Percentiles rank a stretch among this genome's conserved stretches.
Conservation (phyloP, 306 rosid genomes). For the Vigna radiata region DNA sequence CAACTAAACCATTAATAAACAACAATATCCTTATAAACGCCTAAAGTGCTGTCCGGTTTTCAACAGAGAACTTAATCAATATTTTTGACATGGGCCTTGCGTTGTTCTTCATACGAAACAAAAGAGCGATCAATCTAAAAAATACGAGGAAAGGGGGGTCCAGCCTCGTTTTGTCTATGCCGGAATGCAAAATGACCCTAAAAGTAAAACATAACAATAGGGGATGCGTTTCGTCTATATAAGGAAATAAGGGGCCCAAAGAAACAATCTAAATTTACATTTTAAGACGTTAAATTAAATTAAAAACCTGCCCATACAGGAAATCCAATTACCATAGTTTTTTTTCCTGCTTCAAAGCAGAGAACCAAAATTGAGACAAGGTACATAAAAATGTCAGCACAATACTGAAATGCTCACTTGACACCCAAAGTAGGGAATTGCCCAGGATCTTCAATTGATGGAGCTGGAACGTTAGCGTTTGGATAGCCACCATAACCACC, state of each 20-base stretch:
- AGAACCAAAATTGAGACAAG: conserved; percentile 50
- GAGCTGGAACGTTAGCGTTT: conserved; percentile 51
- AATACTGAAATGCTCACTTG: conserved; percentile 59
- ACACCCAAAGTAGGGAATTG: conserved; percentile 77
- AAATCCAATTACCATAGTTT: conserved; percentile 59
- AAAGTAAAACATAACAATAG: conserved; percentile 1
- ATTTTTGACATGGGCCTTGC: background rate
- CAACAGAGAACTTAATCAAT: background rate
- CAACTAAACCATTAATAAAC: background rate
- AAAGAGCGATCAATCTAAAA: background rate
- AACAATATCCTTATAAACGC: background rate
- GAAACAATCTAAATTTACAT: conserved; percentile 55
- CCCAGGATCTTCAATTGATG: conserved; percentile 69
- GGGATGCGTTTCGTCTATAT: background rate
- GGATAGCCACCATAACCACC: conserved; percentile 64
- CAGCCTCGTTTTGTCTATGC: conserved; percentile 20
- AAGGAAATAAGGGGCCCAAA: conserved; percentile 37
- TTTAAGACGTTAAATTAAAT: conserved; percentile 31
- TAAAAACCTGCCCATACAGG: conserved; percentile 41
- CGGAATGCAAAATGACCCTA: conserved; percentile 30
- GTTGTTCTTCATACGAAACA: background rate
- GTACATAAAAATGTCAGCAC: conserved; percentile 29
- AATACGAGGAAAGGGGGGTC: background rate
- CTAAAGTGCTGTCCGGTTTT: background rate
- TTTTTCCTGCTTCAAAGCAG: conserved; percentile 51